phyloP scores from a whole-genome alignment of 1,284 basidiomycete genomes.

The Ganoderma resinaceum region DNA sequence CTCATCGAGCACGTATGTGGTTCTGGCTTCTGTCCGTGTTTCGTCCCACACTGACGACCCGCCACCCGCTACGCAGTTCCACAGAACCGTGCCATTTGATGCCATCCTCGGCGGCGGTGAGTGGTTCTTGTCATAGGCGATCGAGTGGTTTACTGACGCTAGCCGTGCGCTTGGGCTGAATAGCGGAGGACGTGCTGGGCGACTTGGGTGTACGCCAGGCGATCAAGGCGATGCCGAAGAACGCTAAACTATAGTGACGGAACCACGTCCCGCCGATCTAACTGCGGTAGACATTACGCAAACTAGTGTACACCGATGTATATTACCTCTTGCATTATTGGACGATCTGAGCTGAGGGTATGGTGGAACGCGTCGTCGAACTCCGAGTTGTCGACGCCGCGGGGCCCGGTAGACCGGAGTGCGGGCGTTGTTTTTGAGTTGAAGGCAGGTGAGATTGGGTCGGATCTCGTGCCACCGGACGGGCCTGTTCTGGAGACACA shows the following conservation, averaged over 20 bases:
- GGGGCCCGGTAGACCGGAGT: not conserved
- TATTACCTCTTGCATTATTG: conserved; percentile 7
- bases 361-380: not conserved
- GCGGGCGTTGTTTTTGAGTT: conserved; percentile 4
- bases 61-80: conserved; percentile 51
- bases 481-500: conserved; percentile 1
- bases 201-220: conserved; percentile 78
- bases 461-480: conserved; percentile 9
- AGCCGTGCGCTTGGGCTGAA: conserved; percentile 11
- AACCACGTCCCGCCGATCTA: not conserved
- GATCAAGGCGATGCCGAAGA: conserved; percentile 68
- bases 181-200: conserved; percentile 72
- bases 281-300: not conserved
- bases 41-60: conserved; percentile 19
- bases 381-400: not conserved
- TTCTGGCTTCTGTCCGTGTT: conserved; percentile 7
- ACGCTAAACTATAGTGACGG: conserved; percentile 52
- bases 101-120: conserved; percentile 71
- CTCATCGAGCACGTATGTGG: conserved; percentile 64
- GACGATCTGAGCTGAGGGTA: not conserved
- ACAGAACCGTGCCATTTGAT: conserved; percentile 72
- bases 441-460: conserved; percentile 8
- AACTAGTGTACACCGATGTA: conserved; percentile 15
- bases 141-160: conserved; percentile 13
- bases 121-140: conserved; percentile 9